Base-by-base conservation (phyloP, 2,329 filamentous ascomycete species). In the Magnaporthiopsis rhizophila region DNA sequence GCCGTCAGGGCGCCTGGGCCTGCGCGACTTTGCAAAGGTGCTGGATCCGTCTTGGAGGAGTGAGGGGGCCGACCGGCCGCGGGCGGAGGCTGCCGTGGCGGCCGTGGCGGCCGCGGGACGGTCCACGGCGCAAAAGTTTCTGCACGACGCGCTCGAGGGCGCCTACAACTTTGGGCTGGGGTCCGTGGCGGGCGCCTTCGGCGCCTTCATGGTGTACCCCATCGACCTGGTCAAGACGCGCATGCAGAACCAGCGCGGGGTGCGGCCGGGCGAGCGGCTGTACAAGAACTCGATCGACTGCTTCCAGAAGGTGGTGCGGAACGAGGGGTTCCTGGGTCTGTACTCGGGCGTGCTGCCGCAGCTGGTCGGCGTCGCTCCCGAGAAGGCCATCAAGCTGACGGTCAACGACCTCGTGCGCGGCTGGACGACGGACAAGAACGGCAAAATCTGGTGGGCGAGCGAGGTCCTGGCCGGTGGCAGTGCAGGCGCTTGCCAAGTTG, bases 211-310 rank as follows among this genome's bases (percentile, higher is more conserved):
- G 92, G 95, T 99, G 64, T 99, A 99, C 76, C 95, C 95, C 30
- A 98, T 99, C 73, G 95, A 99, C 80, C 80, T 99, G 67, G 95
- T 99, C 76, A 99, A 99, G 85, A 99, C 95, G 1, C 88, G 95
- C 66, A 90, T 99, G 88, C 95, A 99, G 78, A 99, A 99, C 80
- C 95, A 99, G 81, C 87, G 95, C 69, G 87, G 86, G 62, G 86
- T 86, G 5, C 86, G 89, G 62, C 91, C 93, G 0, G 95, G 95
- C 65, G 89, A 97, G 76, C 83, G 90, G 67, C 79, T 98, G 67
- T 99, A 99, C 80, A 97, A 96, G 78, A 99, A 99, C 82, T 98
- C 94, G 60, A 79, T 97, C 68, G 95, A 99, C 77, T 99, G 95
- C 76, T 92, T 93, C 67, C 88, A 85, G 75, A 99, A 98, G 79